Base-by-base conservation (phyloP, 371 early-diverging fungal species). In the Lichtheimia ornata region DNA sequence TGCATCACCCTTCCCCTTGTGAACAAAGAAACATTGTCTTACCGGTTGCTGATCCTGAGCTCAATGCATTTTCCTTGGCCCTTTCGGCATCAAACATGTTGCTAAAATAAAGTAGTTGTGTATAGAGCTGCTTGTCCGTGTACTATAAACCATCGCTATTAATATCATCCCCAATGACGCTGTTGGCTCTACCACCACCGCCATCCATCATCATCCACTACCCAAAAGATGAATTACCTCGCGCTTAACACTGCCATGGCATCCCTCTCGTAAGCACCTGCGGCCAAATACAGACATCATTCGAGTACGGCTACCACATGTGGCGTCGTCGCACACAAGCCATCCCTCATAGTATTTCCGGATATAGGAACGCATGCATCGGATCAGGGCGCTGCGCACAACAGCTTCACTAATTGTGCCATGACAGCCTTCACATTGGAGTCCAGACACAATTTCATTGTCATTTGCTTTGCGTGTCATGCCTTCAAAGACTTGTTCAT, bases 311-410 rank as follows among this genome's bases (percentile, higher is more conserved):
- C 77, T 72, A 17, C 61, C 64, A 68, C 94, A 94, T 9, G 82
- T 71, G 18, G 75, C 71, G 58, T 95, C 94, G 65, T 94, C 92
- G 70, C 97, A 96, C 15, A 88, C 67, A 18, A 88, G 65, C 84
- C 85, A 88, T 22, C 84, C 82, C 44, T 85, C 68, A 70, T 93
- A 88, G 72, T 92, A 97, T 42, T 67, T 72, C 47, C 79, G 71
- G 40, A 97, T 84, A 54, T 86, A 81, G 0, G 57, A 41, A 44
- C 94, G 84, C 47, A 96, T 90, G 7, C 76, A 76, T 5, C 69
- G 42, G 5, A 71, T 66, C n/a, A 96, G 62, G 61, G 94, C 95
- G 1, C 82, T 77, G 4, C 71, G 64, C 11, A 95, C 70, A 0
- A 82, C 63, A 18, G 52, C 43, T 1, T 12, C 3, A 20, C 73